Conservation (phyloP, 169 alveolate species). For the Hepatocystis sp. region DNA sequence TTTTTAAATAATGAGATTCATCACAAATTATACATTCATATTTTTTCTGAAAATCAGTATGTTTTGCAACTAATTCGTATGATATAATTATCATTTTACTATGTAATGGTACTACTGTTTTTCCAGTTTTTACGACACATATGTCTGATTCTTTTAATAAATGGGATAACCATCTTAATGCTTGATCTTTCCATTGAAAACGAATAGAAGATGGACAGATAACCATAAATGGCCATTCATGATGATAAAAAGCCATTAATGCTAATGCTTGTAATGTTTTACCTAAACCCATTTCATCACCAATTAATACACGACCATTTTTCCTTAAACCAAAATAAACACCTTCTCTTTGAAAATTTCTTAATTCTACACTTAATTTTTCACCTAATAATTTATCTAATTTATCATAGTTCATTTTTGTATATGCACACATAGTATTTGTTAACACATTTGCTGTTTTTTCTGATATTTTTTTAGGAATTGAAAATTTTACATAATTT, state of each 20-base stretch:
- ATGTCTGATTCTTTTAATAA: slow-evolving; percentile 79
- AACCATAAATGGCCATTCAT: slow-evolving; percentile 97
- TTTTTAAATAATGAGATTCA: slow-evolving; percentile 97
- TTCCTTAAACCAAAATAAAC: slow-evolving; percentile 92
- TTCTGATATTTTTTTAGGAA: slow-evolving; percentile 74
- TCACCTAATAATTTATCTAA: slow-evolving; percentile 77
- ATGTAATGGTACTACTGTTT: slow-evolving; percentile 31
- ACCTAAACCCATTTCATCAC: slow-evolving; percentile 99
- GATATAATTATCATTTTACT: slow-evolving; percentile 83
- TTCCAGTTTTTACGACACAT: slow-evolving; percentile 81
- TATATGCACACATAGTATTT: slow-evolving; percentile 72
- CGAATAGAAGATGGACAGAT: slow-evolving; percentile 96
- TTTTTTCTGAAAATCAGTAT: slow-evolving; percentile 76
- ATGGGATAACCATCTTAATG: slow-evolving; percentile 93
- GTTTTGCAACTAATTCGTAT: slow-evolving; percentile 85
- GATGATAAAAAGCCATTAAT: slow-evolving; percentile 90
- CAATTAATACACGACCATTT: slow-evolving; percentile 96
- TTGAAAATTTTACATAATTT: slow-evolving; percentile 69
- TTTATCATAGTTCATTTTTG: slow-evolving; percentile 66
- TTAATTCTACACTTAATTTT: slow-evolving; percentile 81
- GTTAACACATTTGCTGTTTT: slow-evolving; percentile 76
- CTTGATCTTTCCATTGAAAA: slow-evolving; percentile 95
- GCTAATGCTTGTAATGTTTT: slow-evolving; percentile 98
- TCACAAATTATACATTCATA: slow-evolving; percentile 92
- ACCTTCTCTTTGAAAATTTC: slow-evolving; percentile 96